A percentile compares a stretch with the other conserved stretches of the same genome.
phyloP scores from a whole-genome alignment of 345 rosid genomes.

The Toxicodendron radicans region DNA sequence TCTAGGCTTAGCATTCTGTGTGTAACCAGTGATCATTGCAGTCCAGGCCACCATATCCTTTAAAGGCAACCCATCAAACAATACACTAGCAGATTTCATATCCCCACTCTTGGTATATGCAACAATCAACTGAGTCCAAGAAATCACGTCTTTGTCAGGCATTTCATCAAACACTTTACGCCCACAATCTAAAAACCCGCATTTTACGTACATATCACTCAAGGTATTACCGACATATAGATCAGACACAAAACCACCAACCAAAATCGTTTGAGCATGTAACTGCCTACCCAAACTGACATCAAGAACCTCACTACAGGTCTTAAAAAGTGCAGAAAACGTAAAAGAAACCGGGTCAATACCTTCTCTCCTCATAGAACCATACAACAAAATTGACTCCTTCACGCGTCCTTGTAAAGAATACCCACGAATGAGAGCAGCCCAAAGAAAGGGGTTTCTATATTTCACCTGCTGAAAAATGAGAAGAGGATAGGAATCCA shows the following conservation, averaged over 20 bases:
- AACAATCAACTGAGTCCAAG: conserved; percentile 66
- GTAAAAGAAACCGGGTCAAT: conserved; percentile 70
- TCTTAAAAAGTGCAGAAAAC: conserved; percentile 76
- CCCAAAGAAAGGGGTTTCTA: conserved; percentile 77
- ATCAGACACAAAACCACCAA: conserved; percentile 64
- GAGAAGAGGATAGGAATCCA: conserved; percentile 55
- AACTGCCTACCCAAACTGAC: conserved; percentile 61
- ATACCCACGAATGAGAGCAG: conserved; percentile 73
- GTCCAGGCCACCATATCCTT: conserved; percentile 82
- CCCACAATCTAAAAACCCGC: conserved; percentile 48
- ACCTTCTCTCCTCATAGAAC: conserved; percentile 51
- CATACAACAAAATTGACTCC: conserved; percentile 45
- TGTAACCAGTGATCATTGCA: conserved; percentile 69
- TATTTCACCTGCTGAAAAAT: conserved; percentile 49
- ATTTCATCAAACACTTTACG: conserved; percentile 75
- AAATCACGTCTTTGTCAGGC: conserved; percentile 57
- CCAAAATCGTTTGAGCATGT: conserved; percentile 66
- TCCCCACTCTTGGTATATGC: conserved; percentile 58
- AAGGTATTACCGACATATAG: conserved; percentile 62
- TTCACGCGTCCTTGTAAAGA: conserved; percentile 35
- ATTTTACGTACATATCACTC: conserved; percentile 62
- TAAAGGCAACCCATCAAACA: conserved; percentile 48
- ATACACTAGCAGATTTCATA: conserved; percentile 49
- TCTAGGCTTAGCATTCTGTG: conserved; percentile 70
- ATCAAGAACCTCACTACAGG: conserved; percentile 38